Evolutionary conservation across 2,329 filamentous ascomycete species (phyloP).

Genomic region (Phoma herbarum): DNA sequence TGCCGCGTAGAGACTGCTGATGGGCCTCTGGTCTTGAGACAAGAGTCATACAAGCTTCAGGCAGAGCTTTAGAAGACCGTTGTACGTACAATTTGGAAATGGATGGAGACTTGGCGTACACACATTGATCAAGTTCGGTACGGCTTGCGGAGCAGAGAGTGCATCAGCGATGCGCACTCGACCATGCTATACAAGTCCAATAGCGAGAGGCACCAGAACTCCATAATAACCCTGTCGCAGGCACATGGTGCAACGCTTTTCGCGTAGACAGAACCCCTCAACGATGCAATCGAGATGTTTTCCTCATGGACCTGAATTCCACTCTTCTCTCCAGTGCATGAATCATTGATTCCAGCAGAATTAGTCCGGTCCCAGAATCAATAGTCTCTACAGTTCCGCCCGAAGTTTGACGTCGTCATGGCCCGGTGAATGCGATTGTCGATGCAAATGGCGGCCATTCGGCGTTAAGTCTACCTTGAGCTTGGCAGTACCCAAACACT

Average conservation of each 20-base stretch:
- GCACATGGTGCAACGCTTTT: background rate
- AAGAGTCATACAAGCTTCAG: too few relatives aligned
- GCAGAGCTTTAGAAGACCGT: too few relatives aligned
- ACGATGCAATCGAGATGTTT: background rate
- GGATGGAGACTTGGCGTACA: too few relatives aligned
- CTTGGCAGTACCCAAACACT: background rate
- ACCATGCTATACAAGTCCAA: background rate
- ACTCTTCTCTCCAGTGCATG: background rate
- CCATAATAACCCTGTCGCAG: background rate
- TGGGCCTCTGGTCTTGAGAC: too few relatives aligned
- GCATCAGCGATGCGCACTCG: too few relatives aligned
- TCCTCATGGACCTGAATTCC: background rate
- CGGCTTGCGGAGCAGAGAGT: too few relatives aligned
- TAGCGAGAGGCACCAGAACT: background rate
- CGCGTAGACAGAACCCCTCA: background rate
- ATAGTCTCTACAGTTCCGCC: background rate
- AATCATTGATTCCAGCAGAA: background rate
- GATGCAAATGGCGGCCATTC: background rate
- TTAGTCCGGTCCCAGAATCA: background rate
- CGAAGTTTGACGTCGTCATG: background rate
- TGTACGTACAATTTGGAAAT: too few relatives aligned
- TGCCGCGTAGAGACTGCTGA: too few relatives aligned
- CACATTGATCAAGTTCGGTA: too few relatives aligned
- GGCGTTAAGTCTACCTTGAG: slow-evolving; percentile 9
- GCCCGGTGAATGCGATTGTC: background rate